Conservation (phyloP, 2,329 filamentous ascomycete species). For the Helicocarpus griseus region DNA sequence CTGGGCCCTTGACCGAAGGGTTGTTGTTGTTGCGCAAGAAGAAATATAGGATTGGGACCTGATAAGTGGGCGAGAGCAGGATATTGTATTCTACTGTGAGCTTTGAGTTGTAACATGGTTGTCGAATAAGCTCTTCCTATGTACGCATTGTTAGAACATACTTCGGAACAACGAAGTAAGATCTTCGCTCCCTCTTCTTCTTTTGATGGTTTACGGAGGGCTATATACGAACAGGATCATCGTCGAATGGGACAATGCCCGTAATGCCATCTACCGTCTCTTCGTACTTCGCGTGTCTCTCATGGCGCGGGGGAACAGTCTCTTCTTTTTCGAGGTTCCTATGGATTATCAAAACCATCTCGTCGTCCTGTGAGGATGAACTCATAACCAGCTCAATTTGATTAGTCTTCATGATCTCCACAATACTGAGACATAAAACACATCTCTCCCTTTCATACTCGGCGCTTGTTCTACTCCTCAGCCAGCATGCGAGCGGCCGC, state of each 20-base stretch:
- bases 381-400: background rate
- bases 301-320: background rate
- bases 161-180: conserved; percentile 8
- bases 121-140: conserved; percentile 35
- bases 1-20: conserved; percentile 37
- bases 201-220: background rate
- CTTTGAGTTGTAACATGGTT: conserved; percentile 24
- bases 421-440: background rate
- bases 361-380: background rate
- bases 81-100: conserved; percentile 60
- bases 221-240: conserved; percentile 7
- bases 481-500: background rate
- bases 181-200: background rate
- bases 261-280: background rate
- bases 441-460: background rate
- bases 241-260: background rate
- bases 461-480: background rate
- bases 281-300: background rate
- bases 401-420: background rate
- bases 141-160: conserved; percentile 23
- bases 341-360: conserved; percentile 1
- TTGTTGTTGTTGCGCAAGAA: conserved; percentile 48
- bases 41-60: conserved; percentile 68
- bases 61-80: conserved; percentile 64
- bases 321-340: background rate